Percentiles rank a stretch among this genome's conserved stretches.
phyloP scores from a whole-genome alignment of 2,329 filamentous ascomycete species.

The Aspergillus niger region DNA sequence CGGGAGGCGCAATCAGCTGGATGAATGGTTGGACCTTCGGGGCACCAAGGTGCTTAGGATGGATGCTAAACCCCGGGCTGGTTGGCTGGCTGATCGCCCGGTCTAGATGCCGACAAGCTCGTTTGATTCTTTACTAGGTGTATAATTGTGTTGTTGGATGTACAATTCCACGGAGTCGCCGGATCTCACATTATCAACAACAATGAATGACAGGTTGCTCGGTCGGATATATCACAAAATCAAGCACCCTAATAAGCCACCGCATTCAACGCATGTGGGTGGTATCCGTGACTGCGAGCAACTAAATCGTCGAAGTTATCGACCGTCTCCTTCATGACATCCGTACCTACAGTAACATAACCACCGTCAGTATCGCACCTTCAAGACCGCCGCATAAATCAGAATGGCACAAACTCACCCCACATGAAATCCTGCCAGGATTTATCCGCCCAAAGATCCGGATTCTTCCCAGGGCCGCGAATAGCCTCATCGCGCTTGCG shows the following conservation, averaged over 20 bases:
- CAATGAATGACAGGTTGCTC: no score
- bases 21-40: not conserved
- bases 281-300: not conserved
- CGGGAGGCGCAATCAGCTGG: not conserved
- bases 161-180: no score
- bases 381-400: no score
- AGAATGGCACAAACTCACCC: not conserved
- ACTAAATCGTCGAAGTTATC: not conserved
- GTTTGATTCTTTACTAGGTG: no score
- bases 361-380: not conserved
- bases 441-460: not conserved
- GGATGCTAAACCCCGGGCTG: not conserved
- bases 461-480: not conserved
- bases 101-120: not conserved
- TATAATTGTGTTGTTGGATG: no score
- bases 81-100: not conserved
- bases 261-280: slow-evolving; percentile 1
- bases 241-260: not conserved
- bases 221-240: not conserved
- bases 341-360: not conserved
- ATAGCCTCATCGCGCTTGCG: slow-evolving; percentile 1
- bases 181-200: not conserved
- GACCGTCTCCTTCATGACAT: not conserved
- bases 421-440: slow-evolving; percentile 4
- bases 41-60: not conserved